Percentiles rank a stretch among this genome's conserved stretches.
Evolutionary conservation across 1,139 yeast species (phyloP).

Genomic region (Sugiyamaella pinicola): DNA sequence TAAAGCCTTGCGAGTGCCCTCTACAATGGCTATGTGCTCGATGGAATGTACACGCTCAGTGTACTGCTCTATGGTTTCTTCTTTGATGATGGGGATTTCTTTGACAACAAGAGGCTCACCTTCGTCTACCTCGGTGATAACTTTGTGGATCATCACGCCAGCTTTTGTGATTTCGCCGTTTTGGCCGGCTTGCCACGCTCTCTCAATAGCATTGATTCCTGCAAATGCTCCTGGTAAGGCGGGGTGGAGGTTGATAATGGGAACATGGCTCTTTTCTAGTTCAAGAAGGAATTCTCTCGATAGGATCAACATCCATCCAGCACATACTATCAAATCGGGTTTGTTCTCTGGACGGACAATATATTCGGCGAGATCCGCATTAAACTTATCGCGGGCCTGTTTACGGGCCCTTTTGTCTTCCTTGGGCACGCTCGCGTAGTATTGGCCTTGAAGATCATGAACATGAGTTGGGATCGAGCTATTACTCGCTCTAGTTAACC

Average conservation of each 20-base stretch:
- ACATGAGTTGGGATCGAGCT: constrained; percentile 68
- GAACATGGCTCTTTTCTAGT: constrained; percentile 56
- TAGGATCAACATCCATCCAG: constrained; percentile 96
- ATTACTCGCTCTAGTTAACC: constrained; percentile 72
- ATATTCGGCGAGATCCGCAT: constrained; percentile 70
- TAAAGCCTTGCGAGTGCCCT: constrained; percentile 72
- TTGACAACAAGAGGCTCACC: constrained; percentile 87
- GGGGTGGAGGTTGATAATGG: constrained; percentile 91
- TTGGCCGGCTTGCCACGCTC: constrained; percentile 96
- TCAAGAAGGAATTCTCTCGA: constrained; percentile 75
- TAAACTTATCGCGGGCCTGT: constrained; percentile 68
- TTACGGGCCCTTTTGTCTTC: constrained; percentile 58
- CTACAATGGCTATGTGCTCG: constrained; percentile 91
- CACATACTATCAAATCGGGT: constrained; percentile 91
- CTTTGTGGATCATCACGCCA: constrained; percentile 97
- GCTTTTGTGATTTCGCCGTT: constrained; percentile 71
- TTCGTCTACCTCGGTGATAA: constrained; percentile 89
- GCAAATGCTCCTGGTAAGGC: constrained; percentile 97
- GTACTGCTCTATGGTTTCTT: constrained; percentile 76
- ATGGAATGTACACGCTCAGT: constrained; percentile 79
- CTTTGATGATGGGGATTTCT: constrained; percentile 67
- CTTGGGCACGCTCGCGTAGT: constrained; percentile 73
- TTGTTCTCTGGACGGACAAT: constrained; percentile 49
- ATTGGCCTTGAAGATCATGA: constrained; percentile 67
- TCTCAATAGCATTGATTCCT: constrained; percentile 93